These are phyloP conservation scores for Hyaloscypha bicolor DNA, from an alignment of 495 filamentous ascomycete species.

Conservation along the genomic window DNA sequence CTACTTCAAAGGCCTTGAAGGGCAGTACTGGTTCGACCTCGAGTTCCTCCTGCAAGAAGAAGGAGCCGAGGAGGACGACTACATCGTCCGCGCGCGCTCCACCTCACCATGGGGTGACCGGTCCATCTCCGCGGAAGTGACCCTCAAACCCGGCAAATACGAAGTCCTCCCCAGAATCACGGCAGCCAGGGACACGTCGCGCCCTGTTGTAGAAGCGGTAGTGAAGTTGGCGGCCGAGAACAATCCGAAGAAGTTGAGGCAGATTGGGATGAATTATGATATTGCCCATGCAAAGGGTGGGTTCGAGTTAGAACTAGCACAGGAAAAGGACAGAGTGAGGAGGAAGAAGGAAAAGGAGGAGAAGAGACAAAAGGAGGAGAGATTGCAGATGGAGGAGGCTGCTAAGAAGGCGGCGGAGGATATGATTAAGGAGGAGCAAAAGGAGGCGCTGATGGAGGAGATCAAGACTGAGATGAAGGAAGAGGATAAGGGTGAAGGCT, in stretches of 20 bases:
- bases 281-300: slow-evolving; percentile 76
- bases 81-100: slow-evolving; percentile 1
- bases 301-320: slow-evolving; percentile 12
- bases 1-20: slow-evolving; percentile 81
- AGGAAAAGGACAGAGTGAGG: slow-evolving; percentile 15
- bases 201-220: slow-evolving; percentile 64
- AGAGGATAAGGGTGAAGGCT: slow-evolving; percentile 17
- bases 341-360: slow-evolving; percentile 20
- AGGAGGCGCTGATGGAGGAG: slow-evolving; percentile 28
- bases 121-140: slow-evolving; percentile 77
- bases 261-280: slow-evolving; percentile 80
- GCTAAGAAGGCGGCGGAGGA: slow-evolving; percentile 39
- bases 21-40: slow-evolving; percentile 78
- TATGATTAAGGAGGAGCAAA: slow-evolving; percentile 24
- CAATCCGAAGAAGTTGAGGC: slow-evolving; percentile 77
- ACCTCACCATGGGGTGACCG: slow-evolving; percentile 38
- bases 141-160: slow-evolving; percentile 81
- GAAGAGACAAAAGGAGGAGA: slow-evolving; percentile 16
- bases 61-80: slow-evolving; percentile 53
- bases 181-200: slow-evolving; percentile 55
- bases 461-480: slow-evolving; percentile 1
- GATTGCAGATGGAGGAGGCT: slow-evolving; percentile 23
- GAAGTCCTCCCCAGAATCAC: slow-evolving; percentile 76
- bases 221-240: slow-evolving; percentile 61
- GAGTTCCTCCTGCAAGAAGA: slow-evolving; percentile 82